These are phyloP conservation scores for Alternaria incomplexa DNA, from an alignment of 2,329 filamentous ascomycete species.

Conservation along the genomic window DNA sequence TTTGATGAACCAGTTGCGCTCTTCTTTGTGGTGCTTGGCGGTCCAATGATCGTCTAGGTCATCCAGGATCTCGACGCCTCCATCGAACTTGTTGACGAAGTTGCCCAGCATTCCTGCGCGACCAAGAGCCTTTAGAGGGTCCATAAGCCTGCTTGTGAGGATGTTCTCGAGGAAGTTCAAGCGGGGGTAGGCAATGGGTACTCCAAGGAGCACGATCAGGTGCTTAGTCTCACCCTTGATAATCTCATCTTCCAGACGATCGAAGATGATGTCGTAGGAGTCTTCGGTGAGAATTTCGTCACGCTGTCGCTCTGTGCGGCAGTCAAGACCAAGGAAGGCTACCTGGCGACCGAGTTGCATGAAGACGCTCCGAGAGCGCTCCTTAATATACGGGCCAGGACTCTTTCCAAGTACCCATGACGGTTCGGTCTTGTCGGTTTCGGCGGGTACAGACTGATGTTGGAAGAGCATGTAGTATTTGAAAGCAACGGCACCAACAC, in stretches of 20 bases:
- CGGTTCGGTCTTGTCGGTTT: constrained; percentile 82
- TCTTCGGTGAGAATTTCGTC: constrained; percentile 80
- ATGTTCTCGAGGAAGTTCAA: constrained; percentile 68
- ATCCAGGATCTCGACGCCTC: constrained; percentile 88
- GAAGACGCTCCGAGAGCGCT: constrained; percentile 84
- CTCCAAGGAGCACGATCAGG: constrained; percentile 82
- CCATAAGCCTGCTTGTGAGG: constrained; percentile 83
- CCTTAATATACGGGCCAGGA: constrained; percentile 88
- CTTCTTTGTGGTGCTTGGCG: constrained; percentile 89
- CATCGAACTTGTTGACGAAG: constrained; percentile 87
- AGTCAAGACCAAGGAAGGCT: constrained; percentile 85
- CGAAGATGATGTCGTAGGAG: constrained; percentile 86
- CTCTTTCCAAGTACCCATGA: constrained; percentile 85
- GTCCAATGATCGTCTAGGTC: constrained; percentile 98
- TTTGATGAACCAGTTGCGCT: constrained; percentile 84
- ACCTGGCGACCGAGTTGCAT: constrained; percentile 80
- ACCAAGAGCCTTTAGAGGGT: constrained; percentile 86
- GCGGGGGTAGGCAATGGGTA: constrained; percentile 60
- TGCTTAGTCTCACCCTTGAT: constrained; percentile 86
- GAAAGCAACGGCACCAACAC: constrained; percentile 88
- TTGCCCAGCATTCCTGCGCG: constrained; percentile 79
- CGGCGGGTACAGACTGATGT: constrained; percentile 83
- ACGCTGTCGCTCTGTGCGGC: constrained; percentile 85
- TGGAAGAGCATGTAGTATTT: constrained; percentile 99
- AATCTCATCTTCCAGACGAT: constrained; percentile 81